phyloP scores from a whole-genome alignment of 257 asterid species.

The Scutellaria barbata region DNA sequence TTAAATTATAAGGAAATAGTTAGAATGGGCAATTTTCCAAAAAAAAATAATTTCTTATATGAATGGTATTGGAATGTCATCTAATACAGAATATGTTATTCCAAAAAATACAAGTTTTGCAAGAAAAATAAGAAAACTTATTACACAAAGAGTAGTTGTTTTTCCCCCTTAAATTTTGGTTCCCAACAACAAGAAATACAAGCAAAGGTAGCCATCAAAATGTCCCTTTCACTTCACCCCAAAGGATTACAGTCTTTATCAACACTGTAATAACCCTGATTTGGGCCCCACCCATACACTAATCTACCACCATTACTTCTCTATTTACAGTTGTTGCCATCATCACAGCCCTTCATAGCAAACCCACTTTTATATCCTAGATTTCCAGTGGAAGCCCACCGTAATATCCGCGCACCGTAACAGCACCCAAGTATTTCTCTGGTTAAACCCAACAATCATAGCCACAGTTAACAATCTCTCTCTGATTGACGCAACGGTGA shows the following conservation, averaged over 20 bases:
- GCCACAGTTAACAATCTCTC: not conserved
- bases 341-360: conserved; percentile 36
- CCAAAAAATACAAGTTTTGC: too few species aligned
- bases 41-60: too few species aligned
- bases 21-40: too few species aligned
- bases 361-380: conserved; percentile 1
- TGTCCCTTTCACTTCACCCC: conserved; percentile 49
- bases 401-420: conserved; percentile 44
- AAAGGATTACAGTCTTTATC: conserved; percentile 38
- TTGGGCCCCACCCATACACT: conserved; percentile 28
- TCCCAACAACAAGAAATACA: too few species aligned
- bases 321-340: conserved; percentile 16
- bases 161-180: too few species aligned
- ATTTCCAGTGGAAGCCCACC: conserved; percentile 43
- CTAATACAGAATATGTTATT: too few species aligned
- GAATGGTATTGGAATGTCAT: too few species aligned
- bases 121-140: too few species aligned
- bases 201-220: conserved; percentile 35
- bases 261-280: conserved; percentile 23
- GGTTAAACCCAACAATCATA: too few species aligned
- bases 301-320: too few species aligned
- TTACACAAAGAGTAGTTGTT: too few species aligned
- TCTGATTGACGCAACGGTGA: conserved; percentile 51
- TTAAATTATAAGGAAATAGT: too few species aligned
- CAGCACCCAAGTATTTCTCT: conserved; percentile 38